phyloP scores from a whole-genome alignment of 805 yeast species.

The Cyberlindnera subsufficiens region DNA sequence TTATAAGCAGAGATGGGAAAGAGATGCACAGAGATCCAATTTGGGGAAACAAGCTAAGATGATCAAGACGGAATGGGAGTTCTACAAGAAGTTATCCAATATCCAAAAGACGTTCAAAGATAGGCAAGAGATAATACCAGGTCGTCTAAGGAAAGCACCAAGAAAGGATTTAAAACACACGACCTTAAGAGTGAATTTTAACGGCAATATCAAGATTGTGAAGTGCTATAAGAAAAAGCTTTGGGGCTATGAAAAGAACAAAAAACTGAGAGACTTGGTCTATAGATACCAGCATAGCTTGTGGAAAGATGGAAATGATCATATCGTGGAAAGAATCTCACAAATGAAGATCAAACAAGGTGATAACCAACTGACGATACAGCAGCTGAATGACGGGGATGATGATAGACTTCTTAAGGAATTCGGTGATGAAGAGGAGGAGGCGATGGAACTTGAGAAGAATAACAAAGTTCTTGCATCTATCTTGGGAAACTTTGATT shows the following conservation, averaged over 20 bases:
- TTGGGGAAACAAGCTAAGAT: conserved; percentile 28
- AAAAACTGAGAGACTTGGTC: conserved; percentile 54
- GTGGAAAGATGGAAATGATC: conserved; percentile 80
- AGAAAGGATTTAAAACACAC: conserved; percentile 48
- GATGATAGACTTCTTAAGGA: conserved; percentile 15
- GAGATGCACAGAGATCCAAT: conserved; percentile 33
- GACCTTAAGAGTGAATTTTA: conserved; percentile 59
- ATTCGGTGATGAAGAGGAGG: conserved; percentile 30
- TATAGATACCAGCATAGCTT: conserved; percentile 54
- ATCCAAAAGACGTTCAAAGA: conserved; percentile 35
- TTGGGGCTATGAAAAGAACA: conserved; percentile 85
- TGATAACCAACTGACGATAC: conserved; percentile 7
- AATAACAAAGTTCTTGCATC: conserved; percentile 41
- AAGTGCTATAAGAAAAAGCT: conserved; percentile 69
- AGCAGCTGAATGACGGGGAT: conserved; percentile 7
- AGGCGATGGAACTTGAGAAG: conserved; percentile 36
- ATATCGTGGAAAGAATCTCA: conserved; percentile 58
- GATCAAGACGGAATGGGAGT: conserved; percentile 33
- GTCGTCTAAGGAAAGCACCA: conserved; percentile 53
- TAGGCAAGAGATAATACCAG: conserved; percentile 40
- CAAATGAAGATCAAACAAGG: conserved; percentile 15
- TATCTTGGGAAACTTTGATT: conserved; percentile 43
- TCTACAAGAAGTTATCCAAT: conserved; percentile 31
- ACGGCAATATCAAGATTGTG: conserved; percentile 50
- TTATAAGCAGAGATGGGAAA: conserved; percentile 40